Base-by-base conservation (phyloP, 306 rosid species). In the Pterocarpus santalinus region DNA sequence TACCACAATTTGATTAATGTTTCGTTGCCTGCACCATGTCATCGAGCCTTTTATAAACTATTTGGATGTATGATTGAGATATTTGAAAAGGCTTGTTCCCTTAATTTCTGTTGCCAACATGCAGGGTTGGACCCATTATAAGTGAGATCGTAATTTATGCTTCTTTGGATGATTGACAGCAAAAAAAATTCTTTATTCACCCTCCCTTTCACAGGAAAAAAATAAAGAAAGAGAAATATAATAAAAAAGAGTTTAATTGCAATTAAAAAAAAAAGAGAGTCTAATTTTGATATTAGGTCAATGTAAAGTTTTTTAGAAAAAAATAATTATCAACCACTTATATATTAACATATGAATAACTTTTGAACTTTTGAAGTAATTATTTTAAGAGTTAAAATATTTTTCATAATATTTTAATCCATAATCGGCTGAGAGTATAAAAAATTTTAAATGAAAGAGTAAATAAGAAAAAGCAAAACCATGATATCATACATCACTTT, bases 1-100 rank as follows among this genome's bases (percentile, higher is more conserved):
- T 28, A 89, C 87, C 55, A 92, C 95, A 6, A 92, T 85, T 81
- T 86, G 92, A 65, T 89, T 83, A 0, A 69, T 65, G 65, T 75
- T 69, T 61, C 68, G 7, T 63, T 72, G 90, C 86, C 97, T 92
- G 90, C 80, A 81, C 32, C 65, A 60, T 52, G 71, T 72, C 76
- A 78, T 36, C 14, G 4, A 69, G 33, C 34, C 69, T 76, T 53
- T 64, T 80, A 38, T 17, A 49, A 41, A 10, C 66, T 15, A 47
- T 47, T 74, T 49, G 14, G 7, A 62, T 16, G 67, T 57, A 12
- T 85, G 66, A 53, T 58, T 57, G 68, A 71, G 49, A 63, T 69
- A 69, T 69, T 68, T 68, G 57, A 67, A 46, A 58, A 67, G 16
- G 7, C 2, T 44, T 49, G 72, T 28, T 68, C 46, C 46, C 7